phyloP scores from a whole-genome alignment of 2,329 filamentous ascomycete genomes.

The Clarireedia monteithiana region DNA sequence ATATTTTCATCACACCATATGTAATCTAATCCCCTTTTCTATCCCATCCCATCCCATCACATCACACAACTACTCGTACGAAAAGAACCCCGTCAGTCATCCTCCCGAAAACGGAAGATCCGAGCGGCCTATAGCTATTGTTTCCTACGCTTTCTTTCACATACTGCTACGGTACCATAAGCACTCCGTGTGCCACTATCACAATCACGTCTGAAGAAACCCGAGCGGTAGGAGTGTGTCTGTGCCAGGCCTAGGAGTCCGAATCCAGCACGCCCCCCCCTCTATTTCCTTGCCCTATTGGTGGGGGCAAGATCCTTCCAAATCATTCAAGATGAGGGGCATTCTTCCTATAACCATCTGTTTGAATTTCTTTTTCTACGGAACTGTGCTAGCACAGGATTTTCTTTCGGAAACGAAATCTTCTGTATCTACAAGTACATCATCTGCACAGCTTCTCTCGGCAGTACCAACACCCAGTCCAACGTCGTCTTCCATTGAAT shows the following conservation, averaged over 20 bases:
- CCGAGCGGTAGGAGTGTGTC: neutral
- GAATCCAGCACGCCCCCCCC: slow-evolving; percentile 6
- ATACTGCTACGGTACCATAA: neutral
- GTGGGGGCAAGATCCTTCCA: neutral
- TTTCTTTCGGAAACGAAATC: neutral
- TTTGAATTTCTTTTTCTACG: slow-evolving; percentile 18
- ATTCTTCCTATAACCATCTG: slow-evolving; percentile 20
- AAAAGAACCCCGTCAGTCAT: no score
- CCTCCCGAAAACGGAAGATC: no score
- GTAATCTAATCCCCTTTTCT: neutral
- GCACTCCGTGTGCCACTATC: neutral
- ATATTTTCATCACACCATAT: neutral
- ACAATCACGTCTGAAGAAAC: neutral
- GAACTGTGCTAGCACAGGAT: slow-evolving; percentile 19
- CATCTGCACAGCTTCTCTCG: neutral
- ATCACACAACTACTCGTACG: no score
- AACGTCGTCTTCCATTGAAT: slow-evolving; percentile 17
- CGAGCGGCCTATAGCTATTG: neutral
- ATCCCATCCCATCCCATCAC: neutral
- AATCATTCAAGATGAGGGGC: slow-evolving; percentile 19
- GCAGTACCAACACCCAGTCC: slow-evolving; percentile 10
- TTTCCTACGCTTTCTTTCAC: neutral
- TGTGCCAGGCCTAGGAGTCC: no score
- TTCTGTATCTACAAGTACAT: neutral
- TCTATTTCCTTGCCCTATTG: neutral